phyloP scores from a whole-genome alignment of 2,329 filamentous ascomycete species.

The Thielaviopsis ethacetica region DNA sequence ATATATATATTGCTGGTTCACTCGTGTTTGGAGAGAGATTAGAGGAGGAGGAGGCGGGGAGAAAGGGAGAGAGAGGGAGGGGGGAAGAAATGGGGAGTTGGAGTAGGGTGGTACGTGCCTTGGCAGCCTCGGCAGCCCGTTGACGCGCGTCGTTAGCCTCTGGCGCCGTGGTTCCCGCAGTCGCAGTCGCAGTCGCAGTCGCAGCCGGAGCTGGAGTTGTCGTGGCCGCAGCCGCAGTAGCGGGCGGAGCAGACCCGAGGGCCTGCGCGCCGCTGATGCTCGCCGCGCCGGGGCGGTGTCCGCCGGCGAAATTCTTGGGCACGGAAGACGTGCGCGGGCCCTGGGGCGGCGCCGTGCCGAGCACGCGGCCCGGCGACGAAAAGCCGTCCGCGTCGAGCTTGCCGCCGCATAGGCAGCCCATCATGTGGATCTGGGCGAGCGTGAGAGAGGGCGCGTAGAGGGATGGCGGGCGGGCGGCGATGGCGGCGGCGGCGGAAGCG shows the following conservation, averaged over 20 bases:
- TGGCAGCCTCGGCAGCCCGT: slow-evolving; percentile 8
- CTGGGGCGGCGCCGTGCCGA: slow-evolving; percentile 36
- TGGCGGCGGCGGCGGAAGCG: neutral
- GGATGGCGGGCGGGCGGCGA: neutral
- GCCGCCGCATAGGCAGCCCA: slow-evolving; percentile 83
- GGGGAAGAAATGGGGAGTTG: neutral
- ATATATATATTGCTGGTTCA: no score
- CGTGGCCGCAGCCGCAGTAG: slow-evolving; percentile 1
- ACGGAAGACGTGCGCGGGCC: slow-evolving; percentile 32
- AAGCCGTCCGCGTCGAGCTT: slow-evolving; percentile 54
- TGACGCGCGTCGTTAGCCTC: slow-evolving; percentile 8
- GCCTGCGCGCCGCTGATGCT: neutral
- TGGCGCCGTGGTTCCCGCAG: no score
- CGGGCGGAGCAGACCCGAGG: no score
- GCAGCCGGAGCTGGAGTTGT: no score
- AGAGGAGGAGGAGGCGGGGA: no score
- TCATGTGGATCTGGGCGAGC: slow-evolving; percentile 20
- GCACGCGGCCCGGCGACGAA: slow-evolving; percentile 52
- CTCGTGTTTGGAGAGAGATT: no score
- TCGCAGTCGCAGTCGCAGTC: no score
- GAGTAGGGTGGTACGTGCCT: neutral
- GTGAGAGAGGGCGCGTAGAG: neutral
- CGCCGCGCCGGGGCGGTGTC: no score
- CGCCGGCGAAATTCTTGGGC: slow-evolving; percentile 20
- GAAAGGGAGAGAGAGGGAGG: no score